phyloP scores from a whole-genome alignment of 495 filamentous ascomycete species.

The Immersiella caudata region DNA sequence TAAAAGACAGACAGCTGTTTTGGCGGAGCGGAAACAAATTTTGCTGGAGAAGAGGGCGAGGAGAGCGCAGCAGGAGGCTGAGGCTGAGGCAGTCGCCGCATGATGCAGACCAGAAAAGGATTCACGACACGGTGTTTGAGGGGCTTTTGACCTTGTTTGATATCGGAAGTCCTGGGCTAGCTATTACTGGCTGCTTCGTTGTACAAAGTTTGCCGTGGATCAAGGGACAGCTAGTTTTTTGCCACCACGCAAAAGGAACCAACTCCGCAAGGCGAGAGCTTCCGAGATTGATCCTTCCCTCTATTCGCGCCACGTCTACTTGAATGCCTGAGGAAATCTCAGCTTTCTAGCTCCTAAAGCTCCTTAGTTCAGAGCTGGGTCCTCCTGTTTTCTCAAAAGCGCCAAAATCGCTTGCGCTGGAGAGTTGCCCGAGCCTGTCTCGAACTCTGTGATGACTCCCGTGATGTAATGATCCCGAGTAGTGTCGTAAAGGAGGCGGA shows the following conservation, averaged over 20 bases:
- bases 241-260: background rate
- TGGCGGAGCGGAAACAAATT: conserved; percentile 71
- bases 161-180: background rate
- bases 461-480: conserved; percentile 88
- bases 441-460: conserved; percentile 86
- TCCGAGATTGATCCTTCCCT: background rate
- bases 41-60: conserved; percentile 88
- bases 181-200: conserved; percentile 10
- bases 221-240: conserved; percentile 4
- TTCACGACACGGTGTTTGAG: conserved; percentile 2
- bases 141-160: background rate
- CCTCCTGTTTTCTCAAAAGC: conserved; percentile 53
- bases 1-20: conserved; percentile 69
- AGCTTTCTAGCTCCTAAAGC: background rate
- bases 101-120: conserved; percentile 22
- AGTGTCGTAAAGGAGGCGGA: conserved; percentile 91
- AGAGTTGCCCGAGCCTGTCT: conserved; percentile 62
- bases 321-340: background rate
- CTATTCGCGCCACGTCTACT: background rate
- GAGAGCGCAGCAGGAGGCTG: conserved; percentile 63
- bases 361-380: conserved; percentile 39
- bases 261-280: background rate
- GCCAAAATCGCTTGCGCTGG: conserved; percentile 80
- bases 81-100: conserved; percentile 25
- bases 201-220: conserved; percentile 23